Evolutionary conservation across 805 yeast genomes (phyloP), one percentile per base, ranked within the genome.

Genomic region (Candida patagonica): DNA sequence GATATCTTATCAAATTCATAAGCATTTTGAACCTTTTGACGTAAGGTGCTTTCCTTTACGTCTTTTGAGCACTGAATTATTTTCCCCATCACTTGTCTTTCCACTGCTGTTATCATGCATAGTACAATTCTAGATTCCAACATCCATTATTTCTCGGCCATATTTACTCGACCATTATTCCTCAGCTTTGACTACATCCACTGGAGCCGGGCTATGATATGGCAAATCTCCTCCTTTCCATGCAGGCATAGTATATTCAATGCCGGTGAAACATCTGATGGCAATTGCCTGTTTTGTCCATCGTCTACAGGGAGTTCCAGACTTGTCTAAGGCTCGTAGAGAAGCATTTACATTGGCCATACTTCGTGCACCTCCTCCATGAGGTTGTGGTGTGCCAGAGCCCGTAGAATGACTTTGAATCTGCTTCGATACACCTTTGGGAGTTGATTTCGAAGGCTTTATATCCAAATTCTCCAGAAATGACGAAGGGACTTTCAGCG

Each of bases 191-290:
- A n/a, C n/a, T n/a, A n/a, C n/a, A n/a, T n/a, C n/a, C n/a, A n/a
- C n/a, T n/a, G n/a, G n/a, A n/a, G n/a, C n/a, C n/a, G n/a, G n/a
- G n/a, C n/a, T n/a, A n/a, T n/a, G n/a, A n/a, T n/a, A n/a, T n/a
- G n/a, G n/a, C n/a, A n/a, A n/a, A n/a, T 16, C 17, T 6, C 38
- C 63, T 26, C 70, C 71, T 6, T 50, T 49, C 75, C 74, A 70
- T 10, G 61, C 49, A 4, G 43, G 38, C 34, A 68, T 51, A 1
- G 53, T 45, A 46, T 63, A 63, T 19, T 51, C 54, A 42, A 59
- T 63, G 4, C 75, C 74, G 0, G 76, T 69, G 44, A 72, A 71
- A 20, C 68, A 61, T 42, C 61, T 63, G 27, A 72, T 50, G 9
- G 54, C 53, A 7, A 70, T 39, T 1, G 66, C 65, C 34, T 55